These are phyloP conservation scores for Leishmania turanica DNA, from an alignment of 208 protist species.

Conservation along the genomic window DNA sequence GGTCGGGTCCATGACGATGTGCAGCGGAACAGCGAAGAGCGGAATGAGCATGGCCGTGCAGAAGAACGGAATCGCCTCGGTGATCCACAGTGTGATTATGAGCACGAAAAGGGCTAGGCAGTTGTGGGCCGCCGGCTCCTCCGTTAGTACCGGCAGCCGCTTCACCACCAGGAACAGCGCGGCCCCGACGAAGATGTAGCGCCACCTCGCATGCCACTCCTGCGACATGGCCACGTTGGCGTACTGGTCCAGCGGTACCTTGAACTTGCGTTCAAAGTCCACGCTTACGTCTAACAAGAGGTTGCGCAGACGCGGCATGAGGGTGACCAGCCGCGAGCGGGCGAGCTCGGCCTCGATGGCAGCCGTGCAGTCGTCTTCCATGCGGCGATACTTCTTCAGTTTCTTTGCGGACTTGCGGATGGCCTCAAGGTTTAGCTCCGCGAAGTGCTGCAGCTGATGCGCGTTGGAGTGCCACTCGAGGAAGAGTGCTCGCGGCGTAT, in stretches of 20 bases:
- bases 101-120: constrained; percentile 89
- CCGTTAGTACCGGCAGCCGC: constrained; percentile 64
- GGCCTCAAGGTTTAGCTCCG: constrained; percentile 88
- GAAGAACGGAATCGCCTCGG: constrained; percentile 93
- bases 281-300: constrained; percentile 65
- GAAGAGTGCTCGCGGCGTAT: constrained; percentile 78
- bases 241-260: constrained; percentile 81
- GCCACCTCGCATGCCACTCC: constrained; percentile 79
- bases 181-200: constrained; percentile 76
- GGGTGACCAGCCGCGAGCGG: constrained; percentile 69
- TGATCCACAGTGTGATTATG: constrained; percentile 91
- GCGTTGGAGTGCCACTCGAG: constrained; percentile 90
- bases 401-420: constrained; percentile 90
- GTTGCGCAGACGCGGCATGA: constrained; percentile 73
- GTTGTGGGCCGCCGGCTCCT: constrained; percentile 82
- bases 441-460: constrained; percentile 90
- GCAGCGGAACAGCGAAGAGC: constrained; percentile 80
- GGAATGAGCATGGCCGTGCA: constrained; percentile 94
- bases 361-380: constrained; percentile 71
- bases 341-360: constrained; percentile 77
- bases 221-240: constrained; percentile 70
- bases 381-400: constrained; percentile 81
- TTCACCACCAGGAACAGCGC: constrained; percentile 66
- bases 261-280: constrained; percentile 90
- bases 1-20: constrained; percentile 72